phyloP scores from a whole-genome alignment of 176 grass and related monocot species.

The Musa troglodytarum region DNA sequence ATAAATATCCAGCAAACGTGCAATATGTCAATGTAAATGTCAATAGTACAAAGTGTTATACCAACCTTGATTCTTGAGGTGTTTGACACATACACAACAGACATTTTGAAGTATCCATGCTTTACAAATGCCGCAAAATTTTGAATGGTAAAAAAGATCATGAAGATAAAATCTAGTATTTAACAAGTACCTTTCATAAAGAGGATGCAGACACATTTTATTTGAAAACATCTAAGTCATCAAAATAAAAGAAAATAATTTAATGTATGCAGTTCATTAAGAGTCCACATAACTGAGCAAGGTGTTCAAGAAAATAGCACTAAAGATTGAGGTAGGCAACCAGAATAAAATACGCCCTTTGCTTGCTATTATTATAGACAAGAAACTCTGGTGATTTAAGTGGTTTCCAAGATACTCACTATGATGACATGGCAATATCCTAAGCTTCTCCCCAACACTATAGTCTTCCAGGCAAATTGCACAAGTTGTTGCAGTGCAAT shows the following conservation, averaged over 20 bases:
- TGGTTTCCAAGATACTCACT: constrained; percentile 45
- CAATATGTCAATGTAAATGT: no score
- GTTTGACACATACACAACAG: no score
- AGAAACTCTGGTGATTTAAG: not conserved
- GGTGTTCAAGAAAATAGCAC: not conserved
- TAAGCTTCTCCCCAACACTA: constrained; percentile 65
- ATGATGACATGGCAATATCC: constrained; percentile 76
- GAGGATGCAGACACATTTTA: not conserved
- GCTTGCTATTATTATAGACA: not conserved
- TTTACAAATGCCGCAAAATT: no score
- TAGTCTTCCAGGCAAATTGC: constrained; percentile 94
- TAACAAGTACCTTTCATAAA: not conserved
- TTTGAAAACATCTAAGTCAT: no score
- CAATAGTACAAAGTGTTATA: no score
- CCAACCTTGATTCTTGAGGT: no score
- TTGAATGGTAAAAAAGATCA: not conserved
- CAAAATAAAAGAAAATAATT: no score
- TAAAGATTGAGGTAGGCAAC: not conserved
- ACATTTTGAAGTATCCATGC: no score
- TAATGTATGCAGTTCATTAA: no score
- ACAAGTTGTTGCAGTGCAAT: constrained; percentile 69
- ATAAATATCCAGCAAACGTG: no score
- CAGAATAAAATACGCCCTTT: not conserved
- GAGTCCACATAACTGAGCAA: no score
- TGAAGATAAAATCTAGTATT: not conserved